phyloP scores from a whole-genome alignment of 805 yeast genomes.

The Ogataea paraovalis region DNA sequence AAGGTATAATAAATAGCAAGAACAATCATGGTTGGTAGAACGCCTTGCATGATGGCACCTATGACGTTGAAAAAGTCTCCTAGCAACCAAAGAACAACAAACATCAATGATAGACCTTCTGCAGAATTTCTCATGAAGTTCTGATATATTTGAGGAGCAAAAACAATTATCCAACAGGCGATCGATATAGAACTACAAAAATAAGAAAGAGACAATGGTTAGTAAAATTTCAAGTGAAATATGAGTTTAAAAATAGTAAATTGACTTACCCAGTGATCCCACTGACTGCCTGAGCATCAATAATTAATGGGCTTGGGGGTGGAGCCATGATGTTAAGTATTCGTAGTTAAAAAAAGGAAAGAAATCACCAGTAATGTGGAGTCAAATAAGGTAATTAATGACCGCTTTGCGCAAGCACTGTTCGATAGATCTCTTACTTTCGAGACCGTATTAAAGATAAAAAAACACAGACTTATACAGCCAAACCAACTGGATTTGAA shows the following conservation, averaged over 20 bases:
- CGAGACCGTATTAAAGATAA: too few relatives aligned
- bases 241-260: not conserved
- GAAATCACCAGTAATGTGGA: not conserved
- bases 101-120: constrained; percentile 84
- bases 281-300: constrained; percentile 67
- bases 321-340: constrained; percentile 40
- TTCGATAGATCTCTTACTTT: too few relatives aligned
- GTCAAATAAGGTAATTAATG: not conserved
- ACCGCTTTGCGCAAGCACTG: not conserved
- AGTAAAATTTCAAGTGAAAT: not conserved
- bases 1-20: constrained; percentile 89
- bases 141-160: constrained; percentile 95
- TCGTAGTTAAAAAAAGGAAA: not conserved
- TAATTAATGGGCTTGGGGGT: constrained; percentile 61
- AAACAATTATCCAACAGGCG: constrained; percentile 97
- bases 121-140: constrained; percentile 81
- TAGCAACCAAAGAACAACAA: constrained; percentile 84
- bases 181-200: constrained; percentile 70
- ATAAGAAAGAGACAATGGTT: not conserved
- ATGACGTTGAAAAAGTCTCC: constrained; percentile 93
- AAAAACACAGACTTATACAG: too few relatives aligned
- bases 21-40: constrained; percentile 90
- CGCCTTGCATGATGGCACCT: constrained; percentile 87
- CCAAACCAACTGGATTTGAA: too few relatives aligned
- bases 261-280: constrained; percentile 64